Conservation (phyloP, 352 stramenopile species). For the Globisporangium spinosum region DNA sequence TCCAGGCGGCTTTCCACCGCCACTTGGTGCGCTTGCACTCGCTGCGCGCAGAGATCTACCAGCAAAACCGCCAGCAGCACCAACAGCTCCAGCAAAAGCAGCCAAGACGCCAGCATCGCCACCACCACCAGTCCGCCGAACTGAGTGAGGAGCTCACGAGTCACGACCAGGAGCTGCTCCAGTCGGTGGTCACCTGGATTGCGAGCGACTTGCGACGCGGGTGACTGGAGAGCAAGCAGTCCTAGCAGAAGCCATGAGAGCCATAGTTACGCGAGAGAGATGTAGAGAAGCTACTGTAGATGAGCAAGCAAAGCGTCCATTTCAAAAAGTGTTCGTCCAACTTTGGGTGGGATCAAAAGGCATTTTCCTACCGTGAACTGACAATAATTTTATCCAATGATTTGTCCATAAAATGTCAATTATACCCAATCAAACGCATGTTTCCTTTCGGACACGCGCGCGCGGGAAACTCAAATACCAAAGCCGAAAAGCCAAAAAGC, state of each 20-base stretch:
- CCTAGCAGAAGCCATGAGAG: neutral
- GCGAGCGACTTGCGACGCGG: constrained; percentile 36
- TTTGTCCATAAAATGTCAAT: neutral
- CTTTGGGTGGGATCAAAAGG: too few species aligned
- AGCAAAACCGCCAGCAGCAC: constrained; percentile 12
- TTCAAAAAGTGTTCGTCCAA: neutral
- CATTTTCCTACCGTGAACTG: too few species aligned
- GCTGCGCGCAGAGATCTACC: constrained; percentile 22
- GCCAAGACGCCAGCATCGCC: neutral
- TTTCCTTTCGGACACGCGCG: neutral
- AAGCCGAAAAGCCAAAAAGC: neutral
- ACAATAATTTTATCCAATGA: too few species aligned
- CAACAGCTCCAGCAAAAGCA: neutral
- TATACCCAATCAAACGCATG: constrained; percentile 2
- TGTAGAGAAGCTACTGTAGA: neutral
- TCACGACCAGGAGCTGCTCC: constrained; percentile 55
- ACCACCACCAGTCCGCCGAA: neutral
- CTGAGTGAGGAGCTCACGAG: constrained; percentile 22
- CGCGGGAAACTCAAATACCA: neutral
- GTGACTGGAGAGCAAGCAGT: neutral
- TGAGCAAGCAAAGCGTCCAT: too few species aligned
- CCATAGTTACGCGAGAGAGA: neutral
- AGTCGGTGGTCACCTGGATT: constrained; percentile 48
- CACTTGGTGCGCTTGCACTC: constrained; percentile 62
- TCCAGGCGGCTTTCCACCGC: constrained; percentile 59